phyloP scores from a whole-genome alignment of 192 early-diverging fungal species.

The Cetraspora pellucida region DNA sequence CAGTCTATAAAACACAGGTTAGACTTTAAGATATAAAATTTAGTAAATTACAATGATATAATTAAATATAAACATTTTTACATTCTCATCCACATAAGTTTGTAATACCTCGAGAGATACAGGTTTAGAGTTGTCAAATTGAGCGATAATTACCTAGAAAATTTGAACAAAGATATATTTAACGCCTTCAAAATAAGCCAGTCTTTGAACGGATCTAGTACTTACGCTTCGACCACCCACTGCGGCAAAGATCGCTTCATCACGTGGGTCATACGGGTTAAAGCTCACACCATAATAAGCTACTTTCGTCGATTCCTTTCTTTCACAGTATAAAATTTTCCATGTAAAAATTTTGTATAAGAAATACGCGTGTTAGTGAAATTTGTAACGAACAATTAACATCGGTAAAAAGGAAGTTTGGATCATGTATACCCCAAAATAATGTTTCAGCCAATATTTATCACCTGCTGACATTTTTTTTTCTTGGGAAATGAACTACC shows the following conservation, averaged over 20 bases:
- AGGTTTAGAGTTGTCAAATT: not conserved
- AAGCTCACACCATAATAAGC: conserved; percentile 26
- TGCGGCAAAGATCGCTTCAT: conserved; percentile 5
- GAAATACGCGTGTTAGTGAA: not conserved
- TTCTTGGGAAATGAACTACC: too few relatives aligned
- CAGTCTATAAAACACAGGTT: not conserved
- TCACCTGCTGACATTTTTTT: not conserved
- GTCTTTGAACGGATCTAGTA: not conserved
- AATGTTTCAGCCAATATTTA: not conserved
- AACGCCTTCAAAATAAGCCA: not conserved
- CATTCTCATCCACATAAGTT: conserved; percentile 28
- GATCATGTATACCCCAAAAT: not conserved
- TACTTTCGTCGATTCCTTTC: conserved; percentile 28
- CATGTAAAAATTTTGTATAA: not conserved
- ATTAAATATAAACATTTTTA: not conserved
- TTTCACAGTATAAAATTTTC: conserved; percentile 2
- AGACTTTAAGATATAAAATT: not conserved
- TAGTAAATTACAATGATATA: not conserved
- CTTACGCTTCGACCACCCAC: conserved; percentile 24
- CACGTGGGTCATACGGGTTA: not conserved
- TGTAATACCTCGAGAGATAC: conserved; percentile 1
- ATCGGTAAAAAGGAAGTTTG: too few relatives aligned
- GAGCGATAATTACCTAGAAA: not conserved
- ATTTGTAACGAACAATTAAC: not conserved
- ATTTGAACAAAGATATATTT: not conserved